Conservation (phyloP, 129 eudicot genomes). For the Escallonia rubra region DNA sequence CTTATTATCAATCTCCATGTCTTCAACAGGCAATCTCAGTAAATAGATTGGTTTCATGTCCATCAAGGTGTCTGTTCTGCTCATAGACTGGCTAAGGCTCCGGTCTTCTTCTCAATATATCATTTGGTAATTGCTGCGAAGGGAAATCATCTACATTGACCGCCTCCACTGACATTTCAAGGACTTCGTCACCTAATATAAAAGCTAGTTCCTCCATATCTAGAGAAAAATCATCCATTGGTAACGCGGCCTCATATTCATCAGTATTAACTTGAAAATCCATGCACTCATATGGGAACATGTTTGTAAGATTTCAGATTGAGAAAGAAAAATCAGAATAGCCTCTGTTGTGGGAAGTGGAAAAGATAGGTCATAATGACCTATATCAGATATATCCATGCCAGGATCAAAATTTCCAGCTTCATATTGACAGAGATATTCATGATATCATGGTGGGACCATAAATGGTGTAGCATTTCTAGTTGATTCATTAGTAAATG, state of each 20-base stretch:
- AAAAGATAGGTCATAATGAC: conserved; percentile 3
- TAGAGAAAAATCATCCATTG: background rate
- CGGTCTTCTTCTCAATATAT: conserved; percentile 5
- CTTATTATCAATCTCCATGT: conserved; percentile 11
- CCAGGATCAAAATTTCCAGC: background rate
- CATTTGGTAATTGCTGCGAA: conserved; percentile 5
- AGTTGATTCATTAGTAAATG: conserved; percentile 10
- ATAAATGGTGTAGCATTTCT: conserved; percentile 21
- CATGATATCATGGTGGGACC: background rate
- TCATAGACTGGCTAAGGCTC: background rate
- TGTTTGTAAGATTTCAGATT: conserved; percentile 9
- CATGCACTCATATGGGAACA: conserved; percentile 8
- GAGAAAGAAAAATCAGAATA: conserved; percentile 9
- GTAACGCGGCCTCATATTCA: conserved; percentile 1
- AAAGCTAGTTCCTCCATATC: conserved; percentile 13
- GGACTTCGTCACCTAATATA: conserved; percentile 6
- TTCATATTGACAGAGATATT: background rate
- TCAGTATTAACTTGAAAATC: conserved; percentile 13
- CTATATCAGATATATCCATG: background rate
- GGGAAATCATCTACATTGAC: background rate
- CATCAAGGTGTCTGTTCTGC: conserved; percentile 1
- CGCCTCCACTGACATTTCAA: background rate
- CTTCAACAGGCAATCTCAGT: conserved; percentile 16
- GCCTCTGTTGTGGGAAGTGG: conserved; percentile 4
- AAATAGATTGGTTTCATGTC: conserved; percentile 12